Evolutionary conservation across 2,329 filamentous ascomycete genomes (phyloP), one percentile per base, ranked within the genome.

Genomic region (Trichoderma sp.): DNA sequence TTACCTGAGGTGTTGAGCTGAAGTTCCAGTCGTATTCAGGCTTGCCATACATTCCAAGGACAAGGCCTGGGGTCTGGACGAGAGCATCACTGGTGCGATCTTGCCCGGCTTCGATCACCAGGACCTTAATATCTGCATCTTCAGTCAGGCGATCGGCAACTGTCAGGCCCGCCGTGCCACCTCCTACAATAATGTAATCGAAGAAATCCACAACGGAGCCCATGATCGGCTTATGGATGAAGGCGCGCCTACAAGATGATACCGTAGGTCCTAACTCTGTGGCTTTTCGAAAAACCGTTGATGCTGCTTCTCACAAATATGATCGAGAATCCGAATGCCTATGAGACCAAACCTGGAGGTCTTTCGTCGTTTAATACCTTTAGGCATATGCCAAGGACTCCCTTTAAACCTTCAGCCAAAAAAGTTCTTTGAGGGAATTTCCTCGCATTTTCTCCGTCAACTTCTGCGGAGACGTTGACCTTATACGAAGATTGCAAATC

Each of bases 121-220:
- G 73, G 21, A 82, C 78, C n/a, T 60, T 77, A 5, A 79, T 62
- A 16, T 75, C 64, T 6, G 77, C 75, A 50, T 77, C 76, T 71
- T 82, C 81, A 33, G 79, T 79, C 66, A 82, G 78, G 12, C 80
- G 78, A 63, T 77, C 77, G 12, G 80, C 81, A 24, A 82, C 75
- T 41, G 81, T 80, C 24, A 80, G 78, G 12, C 81, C 81, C 11
- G 81, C 76, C 18, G 81, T 81, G 31, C 81, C 81, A 18, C 80
- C 81, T 6, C 80, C 79, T 45, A 81, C 74, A 18, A 81, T 75
- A 24, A 81, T 72, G 41, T 81, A 79, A 7, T 82, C 81, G 50
- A 76, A 78, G 24, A 18, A 60, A 16, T 74, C 50, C 56, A 21
- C 4, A 62, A 35, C 7, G 11, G 62, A 74, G 38, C 60, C 67